Conservation (phyloP, 345 rosid species). For the Camelina sativa region DNA sequence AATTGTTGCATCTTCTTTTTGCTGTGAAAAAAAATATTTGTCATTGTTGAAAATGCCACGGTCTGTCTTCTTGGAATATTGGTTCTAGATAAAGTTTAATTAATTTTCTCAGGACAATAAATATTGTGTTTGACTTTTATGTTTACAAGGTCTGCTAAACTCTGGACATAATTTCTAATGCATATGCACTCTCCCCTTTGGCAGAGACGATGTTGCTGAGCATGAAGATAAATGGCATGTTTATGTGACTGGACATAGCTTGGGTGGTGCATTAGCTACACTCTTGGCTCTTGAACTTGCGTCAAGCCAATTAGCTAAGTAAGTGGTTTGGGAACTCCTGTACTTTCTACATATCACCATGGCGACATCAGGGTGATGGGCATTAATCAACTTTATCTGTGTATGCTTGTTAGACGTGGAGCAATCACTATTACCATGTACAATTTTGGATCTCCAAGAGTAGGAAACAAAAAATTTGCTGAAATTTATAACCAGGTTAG, state of each 20-base stretch:
- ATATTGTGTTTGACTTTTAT: not conserved
- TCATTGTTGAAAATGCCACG: not conserved
- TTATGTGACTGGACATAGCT: slow-evolving; percentile 95
- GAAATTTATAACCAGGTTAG: slow-evolving; percentile 85
- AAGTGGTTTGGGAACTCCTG: slow-evolving; percentile 38
- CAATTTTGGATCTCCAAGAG: slow-evolving; percentile 97
- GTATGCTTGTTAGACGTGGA: slow-evolving; percentile 57
- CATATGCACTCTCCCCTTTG: slow-evolving; percentile 22
- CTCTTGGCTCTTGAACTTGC: slow-evolving; percentile 93
- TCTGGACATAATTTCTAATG: slow-evolving; percentile 22
- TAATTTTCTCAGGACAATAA: not conserved
- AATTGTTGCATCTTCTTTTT: not conserved
- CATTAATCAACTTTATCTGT: slow-evolving; percentile 24
- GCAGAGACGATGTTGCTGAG: slow-evolving; percentile 65
- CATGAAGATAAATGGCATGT: slow-evolving; percentile 69
- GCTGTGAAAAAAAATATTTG: not conserved
- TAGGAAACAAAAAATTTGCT: slow-evolving; percentile 88
- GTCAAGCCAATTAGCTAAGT: slow-evolving; percentile 86
- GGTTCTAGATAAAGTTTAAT: not conserved
- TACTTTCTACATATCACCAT: slow-evolving; percentile 12
- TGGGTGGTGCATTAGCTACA: slow-evolving; percentile 97
- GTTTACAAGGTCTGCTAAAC: not conserved
- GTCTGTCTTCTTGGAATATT: not conserved
- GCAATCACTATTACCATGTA: slow-evolving; percentile 83
- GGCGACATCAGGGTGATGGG: slow-evolving; percentile 5